A percentile compares a stretch with the other conserved stretches of the same genome.
Evolutionary conservation across 192 early-diverging fungal genomes (phyloP).

Genomic region (Podila verticillata): DNA sequence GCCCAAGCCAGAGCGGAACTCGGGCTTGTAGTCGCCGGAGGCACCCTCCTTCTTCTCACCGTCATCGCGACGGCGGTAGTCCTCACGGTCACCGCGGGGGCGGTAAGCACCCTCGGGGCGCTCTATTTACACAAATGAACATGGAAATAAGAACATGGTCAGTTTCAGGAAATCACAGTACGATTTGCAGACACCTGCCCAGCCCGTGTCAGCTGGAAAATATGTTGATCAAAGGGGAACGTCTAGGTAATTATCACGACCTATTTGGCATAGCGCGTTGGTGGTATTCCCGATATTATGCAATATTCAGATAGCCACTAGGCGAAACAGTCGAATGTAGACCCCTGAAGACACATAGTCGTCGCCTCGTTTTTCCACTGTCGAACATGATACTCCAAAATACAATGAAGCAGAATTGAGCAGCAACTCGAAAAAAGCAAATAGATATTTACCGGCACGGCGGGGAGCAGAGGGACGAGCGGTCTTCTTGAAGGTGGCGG

Average conservation of each 20-base stretch:
- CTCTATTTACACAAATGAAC: conserved; percentile 30
- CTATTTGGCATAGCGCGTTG: too few species aligned
- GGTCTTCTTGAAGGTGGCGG: conserved; percentile 96
- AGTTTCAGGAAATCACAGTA: not conserved
- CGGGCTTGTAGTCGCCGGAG: conserved; percentile 91
- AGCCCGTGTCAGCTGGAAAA: too few species aligned
- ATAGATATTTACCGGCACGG: conserved; percentile 55
- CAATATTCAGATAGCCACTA: too few species aligned
- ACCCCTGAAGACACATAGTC: too few species aligned
- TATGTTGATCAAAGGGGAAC: too few species aligned
- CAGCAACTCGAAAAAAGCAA: too few species aligned
- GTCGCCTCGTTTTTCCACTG: too few species aligned
- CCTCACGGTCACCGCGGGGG: conserved; percentile 80
- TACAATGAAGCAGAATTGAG: not conserved
- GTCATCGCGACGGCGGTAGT: conserved; percentile 87
- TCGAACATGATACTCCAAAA: too few species aligned
- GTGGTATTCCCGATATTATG: too few species aligned
- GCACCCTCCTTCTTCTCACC: conserved; percentile 91
- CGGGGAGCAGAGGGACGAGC: conserved; percentile 80
- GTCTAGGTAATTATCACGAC: too few species aligned
- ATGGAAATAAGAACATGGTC: not conserved
- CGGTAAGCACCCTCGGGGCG: conserved; percentile 74
- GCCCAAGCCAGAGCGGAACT: conserved; percentile 94
- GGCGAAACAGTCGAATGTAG: too few species aligned
- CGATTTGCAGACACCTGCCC: too few species aligned